A percentile compares a stretch with the other conserved stretches of the same genome.
Conservation (phyloP, 2,329 filamentous ascomycete species). For the Sodiomyces alkalinus region DNA sequence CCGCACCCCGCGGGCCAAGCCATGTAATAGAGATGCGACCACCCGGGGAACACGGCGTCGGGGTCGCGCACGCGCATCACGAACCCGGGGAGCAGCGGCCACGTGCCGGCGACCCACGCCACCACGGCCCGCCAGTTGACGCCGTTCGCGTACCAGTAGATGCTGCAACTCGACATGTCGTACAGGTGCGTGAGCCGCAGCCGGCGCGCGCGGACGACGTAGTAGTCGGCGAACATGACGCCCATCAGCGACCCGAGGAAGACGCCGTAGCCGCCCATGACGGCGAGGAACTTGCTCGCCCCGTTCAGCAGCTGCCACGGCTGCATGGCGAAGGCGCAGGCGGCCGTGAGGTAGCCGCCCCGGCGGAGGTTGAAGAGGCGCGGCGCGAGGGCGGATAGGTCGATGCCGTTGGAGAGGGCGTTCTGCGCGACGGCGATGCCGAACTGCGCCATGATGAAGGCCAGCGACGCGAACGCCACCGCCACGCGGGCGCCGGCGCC, state of each 20-base stretch:
- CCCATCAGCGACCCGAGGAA: constrained; percentile 21
- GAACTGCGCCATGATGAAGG: constrained; percentile 9
- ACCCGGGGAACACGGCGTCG: constrained; percentile 6
- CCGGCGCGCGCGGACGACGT: constrained; percentile 16
- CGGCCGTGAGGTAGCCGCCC: constrained; percentile 8
- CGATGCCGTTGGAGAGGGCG: constrained; percentile 11
- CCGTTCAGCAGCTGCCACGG: constrained; percentile 11
- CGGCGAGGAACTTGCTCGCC: constrained; percentile 13
- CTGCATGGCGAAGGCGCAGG: constrained; percentile 11
- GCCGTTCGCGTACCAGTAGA: constrained; percentile 12
- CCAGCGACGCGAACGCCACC: constrained; percentile 9
- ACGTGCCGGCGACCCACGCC: constrained; percentile 9
- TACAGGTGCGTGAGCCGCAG: constrained; percentile 22
- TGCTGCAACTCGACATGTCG: constrained; percentile 4
- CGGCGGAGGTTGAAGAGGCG: constrained; percentile 8
- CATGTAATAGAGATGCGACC: constrained; percentile 14
- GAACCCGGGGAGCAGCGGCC: constrained; percentile 11
- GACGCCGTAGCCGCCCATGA: constrained; percentile 15
- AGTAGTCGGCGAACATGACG: constrained; percentile 20
- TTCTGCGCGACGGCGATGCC: constrained; percentile 10
- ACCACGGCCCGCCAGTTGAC: constrained; percentile 10
- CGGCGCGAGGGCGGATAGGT: constrained; percentile 15
- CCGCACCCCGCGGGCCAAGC: constrained; percentile 12
- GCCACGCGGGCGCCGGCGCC: constrained; percentile 5
- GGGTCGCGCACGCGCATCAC: constrained; percentile 10